phyloP scores from a whole-genome alignment of 148 eudicot genomes.

The Selenicereus undatus region DNA sequence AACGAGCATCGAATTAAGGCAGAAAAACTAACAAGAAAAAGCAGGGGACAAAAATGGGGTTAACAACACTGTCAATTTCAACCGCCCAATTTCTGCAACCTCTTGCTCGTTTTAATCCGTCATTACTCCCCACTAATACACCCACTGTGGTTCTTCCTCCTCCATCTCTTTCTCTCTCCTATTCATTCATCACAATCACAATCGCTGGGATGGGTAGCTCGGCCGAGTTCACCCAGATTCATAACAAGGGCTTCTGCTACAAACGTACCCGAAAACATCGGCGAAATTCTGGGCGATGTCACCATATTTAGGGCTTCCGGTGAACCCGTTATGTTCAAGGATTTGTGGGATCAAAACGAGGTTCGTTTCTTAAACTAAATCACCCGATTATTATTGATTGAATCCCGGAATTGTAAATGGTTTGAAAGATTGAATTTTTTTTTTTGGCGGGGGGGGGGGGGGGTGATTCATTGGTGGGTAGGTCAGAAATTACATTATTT shows the following conservation, averaged over 20 bases:
- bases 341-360: slow-evolving; percentile 86
- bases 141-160: slow-evolving; percentile 1
- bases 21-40: not conserved
- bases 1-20: not conserved
- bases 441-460: too few species aligned
- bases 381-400: not conserved
- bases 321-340: slow-evolving; percentile 55
- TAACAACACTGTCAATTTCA: slow-evolving; percentile 10
- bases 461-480: not conserved
- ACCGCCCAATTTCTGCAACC: slow-evolving; percentile 5
- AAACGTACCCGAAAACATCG: slow-evolving; percentile 29
- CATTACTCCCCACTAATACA: not conserved
- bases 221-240: slow-evolving; percentile 23
- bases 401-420: too few species aligned
- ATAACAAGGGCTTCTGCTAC: slow-evolving; percentile 37
- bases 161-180: slow-evolving; percentile 11
- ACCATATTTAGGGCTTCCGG: slow-evolving; percentile 64
- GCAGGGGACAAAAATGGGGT: not conserved
- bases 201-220: not conserved
- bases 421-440: too few species aligned
- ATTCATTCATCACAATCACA: not conserved
- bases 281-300: slow-evolving; percentile 51
- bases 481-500: not conserved
- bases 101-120: not conserved
- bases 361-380: slow-evolving; percentile 25